Base-by-base conservation (phyloP, 1,284 basidiomycete species). In the Rhodotorula sp. region DNA sequence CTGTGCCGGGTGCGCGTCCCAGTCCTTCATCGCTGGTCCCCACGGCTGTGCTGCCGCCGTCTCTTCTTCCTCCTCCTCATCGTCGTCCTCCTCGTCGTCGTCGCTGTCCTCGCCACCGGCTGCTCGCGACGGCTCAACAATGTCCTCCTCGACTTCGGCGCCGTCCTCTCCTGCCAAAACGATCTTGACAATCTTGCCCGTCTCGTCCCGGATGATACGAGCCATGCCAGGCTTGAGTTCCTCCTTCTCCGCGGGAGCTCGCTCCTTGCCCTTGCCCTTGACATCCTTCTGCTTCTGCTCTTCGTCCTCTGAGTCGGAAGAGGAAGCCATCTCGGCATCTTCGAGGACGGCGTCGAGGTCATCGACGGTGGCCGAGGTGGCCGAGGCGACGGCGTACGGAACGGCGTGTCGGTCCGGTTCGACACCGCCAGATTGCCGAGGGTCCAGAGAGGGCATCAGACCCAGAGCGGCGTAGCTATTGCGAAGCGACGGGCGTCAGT, bases 201-300 rank as follows among this genome's bases (percentile, higher is more conserved):
- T 84, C 59, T 86, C 89, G 81, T 97, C 94, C 58, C 93, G 86
- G 65, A 94, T 83, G 75, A 99, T 94, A 76, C 88, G 87, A 21
- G 93, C 96, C 80, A 89, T 90, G 12, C 91, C 90, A 78, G 85
- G 87, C n/a, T 86, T 88, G 59, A 90, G 83, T 49, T 61, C 62
- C 62, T 67, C 77, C 90, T 89, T 39, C 48, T 62, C 18, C 7
- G 21, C 43, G 20, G 54, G 26, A 7, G 26, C 61, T 62, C 69
- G 69, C 39, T 62, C 65, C 34, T 63, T 51, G 4, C 39, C 67
- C 56, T 62, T 66, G 54, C 64, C 67, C 48, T 62, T 58, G 59
- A 58, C 68, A 56, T 70, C 63, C 62, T 67, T 71, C 46, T 64
- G 62, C 29, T 62, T 54, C 4, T 59, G 67, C 48, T 64, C 34